These are phyloP conservation scores for Lodderomyces theae DNA, from an alignment of 1,139 yeast species.

Conservation along the genomic window DNA sequence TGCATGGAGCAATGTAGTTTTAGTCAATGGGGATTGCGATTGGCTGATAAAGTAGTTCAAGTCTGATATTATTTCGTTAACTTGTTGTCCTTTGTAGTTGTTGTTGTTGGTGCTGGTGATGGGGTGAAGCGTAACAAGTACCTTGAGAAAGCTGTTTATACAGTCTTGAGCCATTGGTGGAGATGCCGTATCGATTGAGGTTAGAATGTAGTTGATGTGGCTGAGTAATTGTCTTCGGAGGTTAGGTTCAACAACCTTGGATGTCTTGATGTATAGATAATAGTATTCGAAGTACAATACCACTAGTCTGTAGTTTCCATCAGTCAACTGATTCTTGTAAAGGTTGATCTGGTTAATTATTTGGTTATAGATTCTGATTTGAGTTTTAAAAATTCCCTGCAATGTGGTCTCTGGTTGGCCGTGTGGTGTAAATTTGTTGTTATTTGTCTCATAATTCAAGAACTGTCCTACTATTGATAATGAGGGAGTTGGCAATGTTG, in stretches of 20 bases:
- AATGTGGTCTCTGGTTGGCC: no score
- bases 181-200: background rate
- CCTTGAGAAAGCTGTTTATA: no score
- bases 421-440: no score
- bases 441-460: no score
- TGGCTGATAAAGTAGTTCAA: constrained; percentile 2
- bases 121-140: background rate
- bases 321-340: background rate
- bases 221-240: constrained; percentile 7
- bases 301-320: background rate
- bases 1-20: constrained; percentile 3
- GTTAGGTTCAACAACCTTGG: background rate
- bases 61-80: constrained; percentile 1
- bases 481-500: background rate
- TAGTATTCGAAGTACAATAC: constrained; percentile 8
- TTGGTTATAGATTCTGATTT: background rate
- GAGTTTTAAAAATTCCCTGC: background rate
- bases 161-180: no score
- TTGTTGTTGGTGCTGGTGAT: background rate
- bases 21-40: constrained; percentile 1
- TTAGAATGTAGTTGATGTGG: constrained; percentile 5
- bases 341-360: background rate
- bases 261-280: constrained; percentile 4
- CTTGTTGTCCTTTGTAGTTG: no score
- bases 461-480: background rate